These are phyloP conservation scores for Hygrocybe punicea DNA, from an alignment of 768 basidiomycete genomes.

Conservation along the genomic window DNA sequence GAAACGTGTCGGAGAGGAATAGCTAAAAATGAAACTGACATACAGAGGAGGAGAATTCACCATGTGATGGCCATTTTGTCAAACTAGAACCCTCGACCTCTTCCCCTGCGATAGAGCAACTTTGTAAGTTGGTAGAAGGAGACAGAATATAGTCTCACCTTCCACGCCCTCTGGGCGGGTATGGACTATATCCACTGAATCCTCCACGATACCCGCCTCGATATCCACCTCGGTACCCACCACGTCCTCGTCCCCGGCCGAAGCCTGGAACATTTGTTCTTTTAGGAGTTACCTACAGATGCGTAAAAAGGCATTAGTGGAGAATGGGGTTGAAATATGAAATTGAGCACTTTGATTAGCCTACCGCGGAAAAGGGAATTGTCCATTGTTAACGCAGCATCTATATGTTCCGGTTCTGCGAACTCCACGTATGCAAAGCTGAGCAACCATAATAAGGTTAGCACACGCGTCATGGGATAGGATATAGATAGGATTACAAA, in stretches of 20 bases:
- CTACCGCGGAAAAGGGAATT: constrained; percentile 94
- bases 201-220: constrained; percentile 50
- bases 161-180: constrained; percentile 55
- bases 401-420: constrained; percentile 86
- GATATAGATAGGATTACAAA: constrained; percentile 29
- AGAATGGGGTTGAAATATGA: not conserved
- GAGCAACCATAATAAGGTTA: not conserved
- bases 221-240: constrained; percentile 54
- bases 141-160: constrained; percentile 47
- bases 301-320: not conserved
- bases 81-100: constrained; percentile 69
- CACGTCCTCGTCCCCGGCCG: constrained; percentile 75
- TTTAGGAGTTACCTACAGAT: constrained; percentile 83
- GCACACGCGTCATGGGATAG: constrained; percentile 8
- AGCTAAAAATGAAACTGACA: not conserved
- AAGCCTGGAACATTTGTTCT: constrained; percentile 95
- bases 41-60: not conserved
- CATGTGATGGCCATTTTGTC: not conserved
- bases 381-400: constrained; percentile 88
- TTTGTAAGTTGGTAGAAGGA: constrained; percentile 6
- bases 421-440: constrained; percentile 99
- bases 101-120: constrained; percentile 42
- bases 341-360: constrained; percentile 69
- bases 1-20: not conserved
- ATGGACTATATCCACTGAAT: constrained; percentile 56